Evolutionary conservation across 768 basidiomycete genomes (phyloP).

Genomic region (Rhodotorula graminis): DNA sequence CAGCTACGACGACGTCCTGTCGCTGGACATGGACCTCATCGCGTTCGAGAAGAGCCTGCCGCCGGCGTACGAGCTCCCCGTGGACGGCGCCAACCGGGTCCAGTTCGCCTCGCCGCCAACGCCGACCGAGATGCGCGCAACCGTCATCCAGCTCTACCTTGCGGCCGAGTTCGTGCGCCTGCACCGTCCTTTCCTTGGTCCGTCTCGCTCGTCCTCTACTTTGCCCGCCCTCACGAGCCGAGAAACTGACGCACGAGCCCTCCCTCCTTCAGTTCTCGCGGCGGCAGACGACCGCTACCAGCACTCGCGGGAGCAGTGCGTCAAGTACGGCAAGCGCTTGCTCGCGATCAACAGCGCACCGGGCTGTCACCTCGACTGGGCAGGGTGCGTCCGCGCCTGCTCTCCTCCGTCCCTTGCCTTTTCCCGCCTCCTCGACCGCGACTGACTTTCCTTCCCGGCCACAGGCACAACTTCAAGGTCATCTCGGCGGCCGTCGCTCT

Average conservation of each 20-base stretch:
- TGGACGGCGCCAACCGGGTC: constrained; percentile 6
- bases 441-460: too few species aligned
- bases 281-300: constrained; percentile 19
- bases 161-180: constrained; percentile 21
- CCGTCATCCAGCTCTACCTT: constrained; percentile 7
- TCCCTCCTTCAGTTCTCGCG: constrained; percentile 14
- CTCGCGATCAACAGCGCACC: constrained; percentile 19
- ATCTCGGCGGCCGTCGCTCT: constrained; percentile 11
- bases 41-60: constrained; percentile 24
- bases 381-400: neutral
- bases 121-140: neutral
- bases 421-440: too few species aligned
- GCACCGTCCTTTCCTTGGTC: constrained; percentile 30
- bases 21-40: constrained; percentile 16
- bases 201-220: neutral
- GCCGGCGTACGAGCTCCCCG: constrained; percentile 1
- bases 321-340: constrained; percentile 30
- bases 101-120: neutral
- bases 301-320: constrained; percentile 16
- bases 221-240: neutral
- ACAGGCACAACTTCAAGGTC: constrained; percentile 14
- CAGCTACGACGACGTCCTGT: constrained; percentile 12
- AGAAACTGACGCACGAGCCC: neutral
- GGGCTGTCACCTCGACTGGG: neutral
- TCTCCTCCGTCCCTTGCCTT: too few species aligned